Conservation (phyloP, 306 rosid genomes). For the Vicia villosa region DNA sequence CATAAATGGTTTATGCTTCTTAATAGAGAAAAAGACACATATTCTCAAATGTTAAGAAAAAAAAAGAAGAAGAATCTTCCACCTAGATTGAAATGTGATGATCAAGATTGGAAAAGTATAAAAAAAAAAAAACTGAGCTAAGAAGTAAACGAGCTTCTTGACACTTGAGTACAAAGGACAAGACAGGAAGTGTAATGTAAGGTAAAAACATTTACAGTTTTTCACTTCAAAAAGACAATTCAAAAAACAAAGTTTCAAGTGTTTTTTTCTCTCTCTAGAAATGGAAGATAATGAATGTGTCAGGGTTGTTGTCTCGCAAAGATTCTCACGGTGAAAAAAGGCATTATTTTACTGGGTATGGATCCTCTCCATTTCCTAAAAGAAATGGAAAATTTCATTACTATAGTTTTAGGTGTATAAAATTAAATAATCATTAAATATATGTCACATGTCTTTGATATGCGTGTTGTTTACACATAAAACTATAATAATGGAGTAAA, state of each 20-base stretch:
- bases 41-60: conserved; percentile 3
- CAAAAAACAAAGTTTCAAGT: conserved; percentile 55
- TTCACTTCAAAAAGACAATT: conserved; percentile 37
- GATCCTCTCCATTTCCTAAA: no score
- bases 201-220: neutral
- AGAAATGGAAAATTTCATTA: no score
- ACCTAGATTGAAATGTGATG: conserved; percentile 10
- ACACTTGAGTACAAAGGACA: conserved; percentile 34
- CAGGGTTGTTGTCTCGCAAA: conserved; percentile 49
- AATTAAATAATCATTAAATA: no score
- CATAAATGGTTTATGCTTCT: conserved; percentile 36
- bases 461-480: no score
- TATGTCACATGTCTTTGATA: no score
- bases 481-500: no score
- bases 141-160: conserved; percentile 27
- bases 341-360: no score
- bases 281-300: conserved; percentile 42
- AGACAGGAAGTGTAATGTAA: neutral
- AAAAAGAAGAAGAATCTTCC: conserved; percentile 36
- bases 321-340: conserved; percentile 47
- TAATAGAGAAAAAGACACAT: conserved; percentile 40
- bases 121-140: neutral
- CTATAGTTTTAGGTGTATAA: no score
- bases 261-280: conserved; percentile 32
- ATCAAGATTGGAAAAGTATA: conserved; percentile 13